A percentile compares a stretch with the other conserved stretches of the same genome.
These are phyloP conservation scores for Fusarium burgessii DNA, from an alignment of 2,329 filamentous ascomycete genomes.

Conservation along the genomic window DNA sequence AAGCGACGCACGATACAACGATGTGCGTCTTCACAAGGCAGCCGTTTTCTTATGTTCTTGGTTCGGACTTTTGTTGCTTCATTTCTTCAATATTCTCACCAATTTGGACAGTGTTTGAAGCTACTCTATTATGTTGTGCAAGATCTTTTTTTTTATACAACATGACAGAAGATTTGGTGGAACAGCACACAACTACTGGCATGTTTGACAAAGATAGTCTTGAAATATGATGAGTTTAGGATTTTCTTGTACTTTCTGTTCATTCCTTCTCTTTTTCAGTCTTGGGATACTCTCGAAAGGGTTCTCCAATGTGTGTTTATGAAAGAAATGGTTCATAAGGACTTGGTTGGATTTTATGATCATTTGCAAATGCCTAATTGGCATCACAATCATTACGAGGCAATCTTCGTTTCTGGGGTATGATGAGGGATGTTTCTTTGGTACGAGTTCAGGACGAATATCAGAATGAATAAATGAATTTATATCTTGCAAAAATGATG, in stretches of 20 bases:
- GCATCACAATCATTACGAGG: neutral
- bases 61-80: slow-evolving; percentile 1
- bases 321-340: neutral
- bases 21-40: slow-evolving; percentile 15
- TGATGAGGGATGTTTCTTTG: neutral
- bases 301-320: neutral
- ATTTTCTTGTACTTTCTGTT: neutral
- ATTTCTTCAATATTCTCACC: neutral
- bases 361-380: neutral
- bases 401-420: neutral
- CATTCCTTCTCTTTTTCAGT: neutral
- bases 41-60: slow-evolving; percentile 16
- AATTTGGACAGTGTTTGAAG: slow-evolving; percentile 3
- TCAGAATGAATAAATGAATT: neutral
- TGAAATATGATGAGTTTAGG: slow-evolving; percentile 17
- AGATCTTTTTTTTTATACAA: slow-evolving; percentile 20
- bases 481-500: neutral
- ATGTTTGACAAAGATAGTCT: slow-evolving; percentile 4
- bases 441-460: neutral
- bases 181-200: slow-evolving; percentile 41
- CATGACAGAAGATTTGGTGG: slow-evolving; percentile 32
- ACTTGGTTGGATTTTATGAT: neutral
- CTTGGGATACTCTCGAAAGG: neutral
- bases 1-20: neutral
- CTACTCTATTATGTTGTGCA: slow-evolving; percentile 7